A percentile compares a stretch with the other conserved stretches of the same genome.
Conservation (phyloP, 192 early-diverging fungal genomes). For the Pecoramyces ruminantium region DNA sequence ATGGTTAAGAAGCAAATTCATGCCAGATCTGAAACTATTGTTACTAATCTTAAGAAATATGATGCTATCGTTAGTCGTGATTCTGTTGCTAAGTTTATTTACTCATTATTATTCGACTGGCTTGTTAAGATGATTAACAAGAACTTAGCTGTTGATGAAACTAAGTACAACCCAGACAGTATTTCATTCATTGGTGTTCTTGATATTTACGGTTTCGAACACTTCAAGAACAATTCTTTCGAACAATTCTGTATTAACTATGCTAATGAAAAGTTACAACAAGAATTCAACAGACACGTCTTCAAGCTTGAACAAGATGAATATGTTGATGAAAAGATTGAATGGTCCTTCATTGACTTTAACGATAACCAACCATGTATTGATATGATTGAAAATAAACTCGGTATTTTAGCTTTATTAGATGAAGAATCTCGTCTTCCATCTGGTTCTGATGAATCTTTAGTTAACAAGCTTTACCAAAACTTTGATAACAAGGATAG, state of each 20-base stretch:
- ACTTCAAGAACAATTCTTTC: constrained; percentile 98
- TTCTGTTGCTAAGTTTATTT: constrained; percentile 93
- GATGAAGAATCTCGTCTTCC: constrained; percentile 86
- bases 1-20: constrained; percentile 79
- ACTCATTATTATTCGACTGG: constrained; percentile 92
- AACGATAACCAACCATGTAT: constrained; percentile 98
- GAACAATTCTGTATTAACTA: constrained; percentile 61
- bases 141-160: constrained; percentile 25
- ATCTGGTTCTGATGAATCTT: constrained; percentile 64
- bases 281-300: constrained; percentile 96
- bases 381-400: constrained; percentile 88
- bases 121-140: constrained; percentile 76
- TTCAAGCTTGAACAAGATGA: constrained; percentile 99
- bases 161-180: constrained; percentile 1
- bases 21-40: constrained; percentile 82
- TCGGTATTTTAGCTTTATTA: constrained; percentile 82
- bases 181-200: constrained; percentile 88
- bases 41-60: constrained; percentile 48
- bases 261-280: constrained; percentile 86
- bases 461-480: constrained; percentile 80
- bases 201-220: constrained; percentile 98
- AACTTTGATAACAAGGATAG: constrained; percentile 37
- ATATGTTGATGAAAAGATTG: constrained; percentile 86
- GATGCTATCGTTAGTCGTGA: constrained; percentile 70
- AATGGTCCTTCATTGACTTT: constrained; percentile 97